phyloP scores from a whole-genome alignment of 2,329 filamentous ascomycete species.

The Chrysosporium keratinophilum region DNA sequence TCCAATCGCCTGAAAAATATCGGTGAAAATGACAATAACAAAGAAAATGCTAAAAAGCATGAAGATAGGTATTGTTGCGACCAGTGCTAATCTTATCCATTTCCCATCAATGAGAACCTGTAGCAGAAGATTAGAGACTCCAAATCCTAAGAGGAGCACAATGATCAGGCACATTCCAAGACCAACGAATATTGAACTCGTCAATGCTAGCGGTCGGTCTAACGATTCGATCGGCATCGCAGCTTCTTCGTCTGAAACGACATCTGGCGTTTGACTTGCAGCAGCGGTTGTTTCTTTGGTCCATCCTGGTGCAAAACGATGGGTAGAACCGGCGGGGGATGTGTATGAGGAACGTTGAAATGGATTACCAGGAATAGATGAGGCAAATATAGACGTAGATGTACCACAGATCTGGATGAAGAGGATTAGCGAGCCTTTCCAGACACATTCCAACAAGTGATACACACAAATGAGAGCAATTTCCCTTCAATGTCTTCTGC shows the following conservation, averaged over 20 bases:
- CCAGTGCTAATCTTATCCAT: conserved; percentile 23
- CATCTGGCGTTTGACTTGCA: not conserved
- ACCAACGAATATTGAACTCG: conserved; percentile 33
- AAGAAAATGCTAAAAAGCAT: conserved; percentile 39
- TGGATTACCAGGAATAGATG: conserved; percentile 5
- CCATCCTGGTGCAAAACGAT: conserved; percentile 16
- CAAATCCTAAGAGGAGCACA: conserved; percentile 33
- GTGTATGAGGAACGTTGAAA: conserved; percentile 15
- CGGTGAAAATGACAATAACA: conserved; percentile 40
- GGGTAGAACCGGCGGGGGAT: conserved; percentile 15
- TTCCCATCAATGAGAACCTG: conserved; percentile 32
- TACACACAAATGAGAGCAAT: conserved; percentile 18
- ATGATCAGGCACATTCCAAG: conserved; percentile 31
- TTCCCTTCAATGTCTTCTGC: conserved; percentile 22
- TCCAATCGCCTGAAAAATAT: conserved; percentile 44
- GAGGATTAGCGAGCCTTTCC: not conserved
- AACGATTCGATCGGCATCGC: conserved; percentile 31
- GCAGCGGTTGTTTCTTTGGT: conserved; percentile 19
- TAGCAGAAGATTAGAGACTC: conserved; percentile 32
- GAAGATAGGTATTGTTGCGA: conserved; percentile 30
- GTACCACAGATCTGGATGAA: conserved; percentile 17
- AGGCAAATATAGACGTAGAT: conserved; percentile 14
- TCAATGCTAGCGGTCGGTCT: conserved; percentile 32
- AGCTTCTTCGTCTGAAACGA: conserved; percentile 17
- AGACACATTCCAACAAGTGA: not conserved